Base-by-base conservation (phyloP, 202 grass and related monocot genomes). In the Setaria italica region DNA sequence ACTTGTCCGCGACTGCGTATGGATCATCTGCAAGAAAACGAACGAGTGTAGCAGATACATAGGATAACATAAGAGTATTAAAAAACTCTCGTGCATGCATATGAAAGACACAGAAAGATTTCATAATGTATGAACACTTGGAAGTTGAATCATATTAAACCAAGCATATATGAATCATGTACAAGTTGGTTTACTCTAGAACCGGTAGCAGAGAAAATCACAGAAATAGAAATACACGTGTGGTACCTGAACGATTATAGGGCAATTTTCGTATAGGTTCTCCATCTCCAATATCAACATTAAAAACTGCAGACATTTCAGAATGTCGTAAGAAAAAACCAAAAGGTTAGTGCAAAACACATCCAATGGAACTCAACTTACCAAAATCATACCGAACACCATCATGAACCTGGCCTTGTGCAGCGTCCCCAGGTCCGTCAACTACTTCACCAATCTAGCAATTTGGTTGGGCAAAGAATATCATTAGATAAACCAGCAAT, bases 241-340 rank as follows among this genome's bases (percentile, higher is more conserved):
- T 78, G 46, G 68, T 91, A 99, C 97, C 97, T 91, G 94, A 89
- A 70, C 78, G 79, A 76, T 99, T 99, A 86, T 97, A 99, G 39
- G 97, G 97, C 25, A 99, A 85, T 80, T 99, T 99, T 35, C 97
- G 59, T 49, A 92, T 86, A 14, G 97, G 97, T 66, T 97, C 91
- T 67, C 97, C 97, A 87, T 99, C 97, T 79, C 90, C 97, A 91
- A 99, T 99, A 79, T 99, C 97, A 87, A 99, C 97, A 87, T 94
- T 91, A 88, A 99, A 99, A 88, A 99, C 97, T 99, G 83, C 56
- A 90, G 4, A 84, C 16, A 78, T 67, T 67, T 82, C 4, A 77
- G 14, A 87, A 80, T 39, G 75, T 15, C 12, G 56, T 82, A 46
- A 86, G 81, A 13, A 88, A 77, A 41, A 6, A 33, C 67, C 62